phyloP scores from a whole-genome alignment of 331 rosid genomes.

The Cucumis variabilis region DNA sequence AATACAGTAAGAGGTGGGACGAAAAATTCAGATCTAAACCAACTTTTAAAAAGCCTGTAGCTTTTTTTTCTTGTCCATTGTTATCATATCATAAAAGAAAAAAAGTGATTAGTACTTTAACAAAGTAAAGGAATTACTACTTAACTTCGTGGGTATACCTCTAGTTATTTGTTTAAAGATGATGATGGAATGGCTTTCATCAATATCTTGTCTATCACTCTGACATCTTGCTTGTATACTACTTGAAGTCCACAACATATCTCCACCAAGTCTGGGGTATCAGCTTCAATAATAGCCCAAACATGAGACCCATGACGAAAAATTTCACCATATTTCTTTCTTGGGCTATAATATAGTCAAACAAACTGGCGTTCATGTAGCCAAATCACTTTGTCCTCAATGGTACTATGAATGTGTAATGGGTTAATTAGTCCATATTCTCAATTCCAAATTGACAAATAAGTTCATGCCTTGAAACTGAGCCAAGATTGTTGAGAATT shows the following conservation, averaged over 20 bases:
- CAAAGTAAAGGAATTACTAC: too few species aligned
- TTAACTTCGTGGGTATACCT: too few species aligned
- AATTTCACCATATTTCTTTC: not conserved
- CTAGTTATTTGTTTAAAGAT: too few species aligned
- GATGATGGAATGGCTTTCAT: too few species aligned
- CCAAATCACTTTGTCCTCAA: slow-evolving; percentile 30
- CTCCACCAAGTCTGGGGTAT: slow-evolving; percentile 1
- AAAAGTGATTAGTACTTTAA: too few species aligned
- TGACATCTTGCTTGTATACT: not conserved
- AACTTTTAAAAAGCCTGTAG: too few species aligned
- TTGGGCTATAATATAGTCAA: slow-evolving; percentile 37
- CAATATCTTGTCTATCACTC: slow-evolving; percentile 18
- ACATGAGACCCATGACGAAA: not conserved
- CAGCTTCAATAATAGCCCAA: slow-evolving; percentile 24
- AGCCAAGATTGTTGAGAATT: not conserved
- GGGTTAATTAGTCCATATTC: not conserved
- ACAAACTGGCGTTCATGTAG: slow-evolving; percentile 8
- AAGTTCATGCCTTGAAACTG: slow-evolving; percentile 28
- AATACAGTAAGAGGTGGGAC: too few species aligned
- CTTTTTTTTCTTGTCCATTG: too few species aligned
- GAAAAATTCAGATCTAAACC: too few species aligned
- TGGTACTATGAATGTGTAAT: slow-evolving; percentile 19
- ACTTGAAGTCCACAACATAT: slow-evolving; percentile 23
- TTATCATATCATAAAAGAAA: too few species aligned
- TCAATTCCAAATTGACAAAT: slow-evolving; percentile 18